Evolutionary conservation across 2,329 filamentous ascomycete genomes (phyloP).

Genomic region (Aspergillus aculeatinus): DNA sequence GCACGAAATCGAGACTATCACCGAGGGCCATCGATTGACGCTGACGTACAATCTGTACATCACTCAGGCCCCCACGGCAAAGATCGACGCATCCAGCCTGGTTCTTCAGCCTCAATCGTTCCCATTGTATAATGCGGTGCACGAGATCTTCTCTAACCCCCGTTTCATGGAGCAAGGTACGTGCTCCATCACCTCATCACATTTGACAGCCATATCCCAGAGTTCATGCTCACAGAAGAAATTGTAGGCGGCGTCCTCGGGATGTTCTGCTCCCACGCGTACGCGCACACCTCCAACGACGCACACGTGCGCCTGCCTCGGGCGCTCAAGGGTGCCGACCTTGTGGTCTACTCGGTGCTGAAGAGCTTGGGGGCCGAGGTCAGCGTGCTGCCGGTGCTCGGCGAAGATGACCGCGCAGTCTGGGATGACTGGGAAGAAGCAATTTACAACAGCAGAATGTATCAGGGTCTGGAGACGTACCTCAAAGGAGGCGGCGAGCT

Average conservation of each 20-base stretch:
- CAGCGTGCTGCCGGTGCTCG: slow-evolving; percentile 31
- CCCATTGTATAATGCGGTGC: slow-evolving; percentile 38
- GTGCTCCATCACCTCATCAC: too few relatives aligned
- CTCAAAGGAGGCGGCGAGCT: too few relatives aligned
- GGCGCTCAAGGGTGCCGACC: slow-evolving; percentile 50
- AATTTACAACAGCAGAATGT: too few relatives aligned
- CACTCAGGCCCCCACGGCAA: slow-evolving; percentile 33
- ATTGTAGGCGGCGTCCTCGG: slow-evolving; percentile 46
- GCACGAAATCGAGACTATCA: slow-evolving; percentile 47
- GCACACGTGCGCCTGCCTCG: slow-evolving; percentile 30
- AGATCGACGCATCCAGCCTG: slow-evolving; percentile 9
- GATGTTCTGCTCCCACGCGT: slow-evolving; percentile 49
- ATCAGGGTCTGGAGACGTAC: too few relatives aligned
- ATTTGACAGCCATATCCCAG: too few relatives aligned
- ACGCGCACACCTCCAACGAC: slow-evolving; percentile 41
- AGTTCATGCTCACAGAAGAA: too few relatives aligned
- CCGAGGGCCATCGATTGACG: slow-evolving; percentile 54
- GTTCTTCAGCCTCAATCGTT: slow-evolving; percentile 34
- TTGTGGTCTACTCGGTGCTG: slow-evolving; percentile 43
- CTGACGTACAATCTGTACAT: slow-evolving; percentile 61
- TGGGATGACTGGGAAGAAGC: too few relatives aligned
- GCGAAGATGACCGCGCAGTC: neutral
- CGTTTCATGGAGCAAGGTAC: slow-evolving; percentile 41
- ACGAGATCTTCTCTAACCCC: slow-evolving; percentile 29
- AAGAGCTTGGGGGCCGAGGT: slow-evolving; percentile 32